These are phyloP conservation scores for Trichoderma asperelloides DNA, from an alignment of 495 filamentous ascomycete species.

Conservation along the genomic window DNA sequence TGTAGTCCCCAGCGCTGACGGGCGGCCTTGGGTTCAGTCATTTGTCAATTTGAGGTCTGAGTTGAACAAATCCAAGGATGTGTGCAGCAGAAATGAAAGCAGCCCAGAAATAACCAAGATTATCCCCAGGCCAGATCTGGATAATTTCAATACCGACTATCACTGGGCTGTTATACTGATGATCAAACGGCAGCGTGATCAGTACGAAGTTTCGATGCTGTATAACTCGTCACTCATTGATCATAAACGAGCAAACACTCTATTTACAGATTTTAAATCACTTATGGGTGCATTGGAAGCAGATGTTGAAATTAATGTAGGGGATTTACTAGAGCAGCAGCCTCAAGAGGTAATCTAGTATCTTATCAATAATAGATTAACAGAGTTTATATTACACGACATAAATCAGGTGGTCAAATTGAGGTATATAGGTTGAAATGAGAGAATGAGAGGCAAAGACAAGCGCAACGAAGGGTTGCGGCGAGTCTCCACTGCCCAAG, in stretches of 20 bases:
- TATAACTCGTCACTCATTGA: not conserved
- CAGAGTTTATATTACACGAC: too few species aligned
- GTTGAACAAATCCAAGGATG: not conserved
- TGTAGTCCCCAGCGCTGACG: not conserved
- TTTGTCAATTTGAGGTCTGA: not conserved
- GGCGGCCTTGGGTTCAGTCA: not conserved
- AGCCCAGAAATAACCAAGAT: not conserved
- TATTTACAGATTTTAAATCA: not conserved
- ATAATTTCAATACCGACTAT: not conserved
- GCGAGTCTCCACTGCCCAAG: too few species aligned
- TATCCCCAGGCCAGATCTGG: not conserved
- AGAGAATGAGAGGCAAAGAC: too few species aligned
- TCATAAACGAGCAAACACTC: not conserved
- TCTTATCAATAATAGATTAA: too few species aligned
- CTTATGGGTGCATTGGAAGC: not conserved
- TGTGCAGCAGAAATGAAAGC: not conserved
- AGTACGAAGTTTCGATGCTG: not conserved
- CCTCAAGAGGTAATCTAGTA: too few species aligned
- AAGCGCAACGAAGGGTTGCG: too few species aligned
- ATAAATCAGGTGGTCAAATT: too few species aligned
- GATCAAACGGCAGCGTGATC: not conserved
- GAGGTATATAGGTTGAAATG: too few species aligned
- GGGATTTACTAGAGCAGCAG: not conserved
- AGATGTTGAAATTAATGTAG: not conserved
- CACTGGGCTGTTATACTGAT: not conserved